Base-by-base conservation (phyloP, 139 green algal genomes). In the Chloropicon primus region DNA sequence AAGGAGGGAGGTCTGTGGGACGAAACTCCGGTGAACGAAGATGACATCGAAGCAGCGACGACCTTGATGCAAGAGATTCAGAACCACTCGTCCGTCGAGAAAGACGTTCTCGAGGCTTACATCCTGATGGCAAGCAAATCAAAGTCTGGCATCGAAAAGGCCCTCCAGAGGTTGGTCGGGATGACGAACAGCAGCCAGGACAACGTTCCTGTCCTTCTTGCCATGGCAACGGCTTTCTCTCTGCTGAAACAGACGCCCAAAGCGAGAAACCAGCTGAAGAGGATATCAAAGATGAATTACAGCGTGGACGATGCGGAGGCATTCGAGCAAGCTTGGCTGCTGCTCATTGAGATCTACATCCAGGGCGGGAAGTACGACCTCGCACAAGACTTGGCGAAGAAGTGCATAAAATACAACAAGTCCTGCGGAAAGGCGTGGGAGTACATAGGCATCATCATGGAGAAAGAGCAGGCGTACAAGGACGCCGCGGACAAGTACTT, bases 371-470 rank as follows among this genome's bases (percentile, higher is more conserved):
- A 92, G 76, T 89, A 85, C 80, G 86, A 93, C 73, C 54, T 89
- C 2, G 83, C 83, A 1, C 78, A 82, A 73, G 73, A 26, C 71
- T 21, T 74, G 23, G 93, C 89, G 82, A 82, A 85, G 72, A 88
- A 87, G 74, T 91, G 86, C 81, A 81, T 95, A 27, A 91, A 91
- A 83, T 91, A 94, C 88, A 94, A 95, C 83, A 91, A 89, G 80
- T 87, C 79, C 21, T 95, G 89, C 80, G 85, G 83, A 73, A 88
- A 88, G 75, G 87, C 87, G 1, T 85, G 81, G 81, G 90, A 95
- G 85, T 79, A 85, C 80, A 83, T 94, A 76, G 90, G 88, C 0
- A 28, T 82, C 74, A 89, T 95, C 54, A 85, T 92, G 77, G 90
- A 95, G 86, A 74, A 85, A 2, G 88, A 93, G 82, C 86, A 91